Evolutionary conservation across 495 filamentous ascomycete genomes (phyloP).

Genomic region (Talaromyces thailandensis): DNA sequence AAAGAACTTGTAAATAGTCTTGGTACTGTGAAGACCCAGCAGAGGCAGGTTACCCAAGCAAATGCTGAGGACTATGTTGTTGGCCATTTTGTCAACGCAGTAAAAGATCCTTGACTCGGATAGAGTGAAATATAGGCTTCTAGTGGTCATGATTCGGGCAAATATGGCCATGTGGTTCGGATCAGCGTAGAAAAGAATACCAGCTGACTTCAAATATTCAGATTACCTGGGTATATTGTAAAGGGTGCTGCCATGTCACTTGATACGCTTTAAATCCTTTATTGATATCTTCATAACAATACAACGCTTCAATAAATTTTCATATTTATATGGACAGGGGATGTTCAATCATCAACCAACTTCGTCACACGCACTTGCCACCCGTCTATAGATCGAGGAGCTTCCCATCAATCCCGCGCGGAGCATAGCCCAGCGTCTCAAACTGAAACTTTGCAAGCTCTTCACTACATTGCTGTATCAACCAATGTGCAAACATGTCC

Average conservation of each 20-base stretch:
- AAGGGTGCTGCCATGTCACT: no score
- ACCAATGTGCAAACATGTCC: constrained; percentile 29
- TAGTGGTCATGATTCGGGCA: no score
- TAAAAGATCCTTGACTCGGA: no score
- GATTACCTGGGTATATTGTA: no score
- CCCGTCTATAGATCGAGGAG: background rate
- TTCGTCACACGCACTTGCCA: background rate
- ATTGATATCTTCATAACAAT: background rate
- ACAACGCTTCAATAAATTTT: no score
- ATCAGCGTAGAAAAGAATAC: no score
- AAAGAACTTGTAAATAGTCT: background rate
- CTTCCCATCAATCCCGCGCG: constrained; percentile 8
- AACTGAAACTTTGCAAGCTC: constrained; percentile 10
- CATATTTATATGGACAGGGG: background rate
- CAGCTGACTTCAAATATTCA: no score
- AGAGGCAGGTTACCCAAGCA: background rate
- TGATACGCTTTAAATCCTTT: background rate
- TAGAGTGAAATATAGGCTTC: no score
- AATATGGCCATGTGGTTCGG: no score
- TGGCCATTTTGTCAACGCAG: no score
- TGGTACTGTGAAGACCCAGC: background rate
- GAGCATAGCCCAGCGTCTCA: constrained; percentile 11
- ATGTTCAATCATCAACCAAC: background rate
- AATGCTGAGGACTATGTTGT: background rate
- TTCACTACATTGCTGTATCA: constrained; percentile 18